Evolutionary conservation across 1,284 basidiomycete species (phyloP).

Genomic region (Leccinum fallax): DNA sequence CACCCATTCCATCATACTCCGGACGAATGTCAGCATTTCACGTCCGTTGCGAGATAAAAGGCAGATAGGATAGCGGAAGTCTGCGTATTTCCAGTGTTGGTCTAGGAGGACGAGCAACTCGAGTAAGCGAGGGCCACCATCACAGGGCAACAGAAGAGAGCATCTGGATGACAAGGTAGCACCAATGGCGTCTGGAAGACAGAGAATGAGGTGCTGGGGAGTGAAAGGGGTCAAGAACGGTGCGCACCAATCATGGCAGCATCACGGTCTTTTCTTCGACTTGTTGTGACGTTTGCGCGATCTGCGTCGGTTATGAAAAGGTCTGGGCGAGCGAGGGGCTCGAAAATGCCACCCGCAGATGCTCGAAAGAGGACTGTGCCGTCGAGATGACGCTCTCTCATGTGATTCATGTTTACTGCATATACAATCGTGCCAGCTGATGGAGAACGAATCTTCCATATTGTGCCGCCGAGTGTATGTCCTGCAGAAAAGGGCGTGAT

Average conservation of each 20-base stretch:
- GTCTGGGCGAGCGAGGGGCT: slow-evolving; percentile 87
- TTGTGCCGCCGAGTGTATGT: slow-evolving; percentile 94
- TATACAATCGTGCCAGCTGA: slow-evolving; percentile 96
- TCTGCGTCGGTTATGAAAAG: slow-evolving; percentile 94
- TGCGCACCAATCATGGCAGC: slow-evolving; percentile 80
- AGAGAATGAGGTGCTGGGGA: slow-evolving; percentile 7
- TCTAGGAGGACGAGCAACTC: slow-evolving; percentile 95
- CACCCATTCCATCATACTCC: slow-evolving; percentile 99
- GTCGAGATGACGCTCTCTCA: slow-evolving; percentile 94
- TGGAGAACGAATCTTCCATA: slow-evolving; percentile 98
- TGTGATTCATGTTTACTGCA: slow-evolving; percentile 96
- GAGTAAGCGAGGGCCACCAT: slow-evolving; percentile 90
- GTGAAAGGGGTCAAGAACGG: not conserved
- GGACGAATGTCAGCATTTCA: slow-evolving; percentile 93
- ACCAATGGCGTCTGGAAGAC: slow-evolving; percentile 62
- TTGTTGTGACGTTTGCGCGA: slow-evolving; percentile 78
- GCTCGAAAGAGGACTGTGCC: slow-evolving; percentile 85
- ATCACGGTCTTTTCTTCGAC: slow-evolving; percentile 90
- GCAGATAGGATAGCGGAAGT: slow-evolving; percentile 85
- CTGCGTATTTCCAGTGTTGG: slow-evolving; percentile 94
- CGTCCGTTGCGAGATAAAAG: slow-evolving; percentile 88
- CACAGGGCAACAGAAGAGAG: slow-evolving; percentile 89
- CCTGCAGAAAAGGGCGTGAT: slow-evolving; percentile 97
- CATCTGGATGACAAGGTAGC: slow-evolving; percentile 77
- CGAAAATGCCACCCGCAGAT: slow-evolving; percentile 77